These are phyloP conservation scores for Neofusicoccum parvum DNA, from an alignment of 2,329 filamentous ascomycete species.

Conservation along the genomic window DNA sequence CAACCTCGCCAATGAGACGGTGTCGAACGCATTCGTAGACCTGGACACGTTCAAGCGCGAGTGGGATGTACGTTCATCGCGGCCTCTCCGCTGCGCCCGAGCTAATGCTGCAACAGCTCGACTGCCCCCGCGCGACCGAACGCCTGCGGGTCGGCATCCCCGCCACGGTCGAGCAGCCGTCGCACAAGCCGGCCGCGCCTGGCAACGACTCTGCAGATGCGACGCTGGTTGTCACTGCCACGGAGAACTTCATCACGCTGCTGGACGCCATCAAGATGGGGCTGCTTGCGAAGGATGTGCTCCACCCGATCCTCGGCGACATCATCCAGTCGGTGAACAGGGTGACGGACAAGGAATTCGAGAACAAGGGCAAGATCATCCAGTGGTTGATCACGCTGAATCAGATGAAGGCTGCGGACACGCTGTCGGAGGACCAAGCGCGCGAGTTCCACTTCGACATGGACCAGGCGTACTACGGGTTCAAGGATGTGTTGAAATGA, in stretches of 20 bases:
- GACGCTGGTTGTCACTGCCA: slow-evolving; percentile 80
- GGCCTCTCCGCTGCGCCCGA: background rate
- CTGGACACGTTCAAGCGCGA: slow-evolving; percentile 87
- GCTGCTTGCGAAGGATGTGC: slow-evolving; percentile 88
- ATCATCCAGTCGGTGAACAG: slow-evolving; percentile 98
- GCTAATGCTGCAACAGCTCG: slow-evolving; percentile 63
- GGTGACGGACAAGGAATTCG: slow-evolving; percentile 93
- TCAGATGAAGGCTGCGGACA: slow-evolving; percentile 95
- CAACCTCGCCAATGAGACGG: slow-evolving; percentile 84
- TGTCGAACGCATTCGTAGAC: slow-evolving; percentile 84
- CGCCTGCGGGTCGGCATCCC: slow-evolving; percentile 90
- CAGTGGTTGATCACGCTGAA: slow-evolving; percentile 98
- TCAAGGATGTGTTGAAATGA: slow-evolving; percentile 71
- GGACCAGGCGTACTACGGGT: slow-evolving; percentile 90
- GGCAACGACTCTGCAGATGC: slow-evolving; percentile 52
- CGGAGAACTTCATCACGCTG: slow-evolving; percentile 98
- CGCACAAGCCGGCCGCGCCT: slow-evolving; percentile 44
- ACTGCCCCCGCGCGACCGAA: slow-evolving; percentile 92
- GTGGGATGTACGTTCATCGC: slow-evolving; percentile 65
- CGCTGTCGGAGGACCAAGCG: slow-evolving; percentile 82
- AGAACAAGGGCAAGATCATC: slow-evolving; percentile 94
- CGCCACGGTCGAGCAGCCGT: slow-evolving; percentile 70
- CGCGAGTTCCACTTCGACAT: slow-evolving; percentile 91
- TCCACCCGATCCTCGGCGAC: slow-evolving; percentile 93
- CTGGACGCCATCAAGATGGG: slow-evolving; percentile 92